phyloP scores from a whole-genome alignment of 2,329 filamentous ascomycete genomes.

The Fusarium drepaniforme region DNA sequence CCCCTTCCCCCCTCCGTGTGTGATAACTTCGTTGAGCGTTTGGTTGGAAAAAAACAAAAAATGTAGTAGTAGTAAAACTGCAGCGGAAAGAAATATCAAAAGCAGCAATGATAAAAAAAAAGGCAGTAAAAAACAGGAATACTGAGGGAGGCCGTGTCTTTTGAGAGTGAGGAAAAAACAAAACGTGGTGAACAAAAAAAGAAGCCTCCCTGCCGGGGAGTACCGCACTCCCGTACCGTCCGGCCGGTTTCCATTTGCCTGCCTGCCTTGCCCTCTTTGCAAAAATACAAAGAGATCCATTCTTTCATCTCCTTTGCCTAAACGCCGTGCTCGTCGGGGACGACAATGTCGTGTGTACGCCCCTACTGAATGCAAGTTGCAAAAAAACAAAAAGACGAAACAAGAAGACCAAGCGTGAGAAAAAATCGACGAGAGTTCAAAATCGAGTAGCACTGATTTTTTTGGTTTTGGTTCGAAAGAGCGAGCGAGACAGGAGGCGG shows the following conservation, averaged over 20 bases:
- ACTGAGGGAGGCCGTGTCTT: slow-evolving; percentile 36
- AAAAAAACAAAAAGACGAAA: slow-evolving; percentile 4
- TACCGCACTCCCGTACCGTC: slow-evolving; percentile 32
- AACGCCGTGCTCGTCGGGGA: slow-evolving; percentile 50
- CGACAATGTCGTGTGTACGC: slow-evolving; percentile 36
- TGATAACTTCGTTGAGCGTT: slow-evolving; percentile 9
- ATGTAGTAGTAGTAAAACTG: slow-evolving; percentile 25
- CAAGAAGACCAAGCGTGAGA: slow-evolving; percentile 26
- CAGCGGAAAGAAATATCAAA: slow-evolving; percentile 13
- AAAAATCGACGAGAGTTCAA: slow-evolving; percentile 32
- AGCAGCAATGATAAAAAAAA: slow-evolving; percentile 11
- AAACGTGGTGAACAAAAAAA: slow-evolving; percentile 20
- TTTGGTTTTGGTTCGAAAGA: slow-evolving; percentile 23
- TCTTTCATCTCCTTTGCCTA: slow-evolving; percentile 40
- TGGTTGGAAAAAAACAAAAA: slow-evolving; percentile 15
- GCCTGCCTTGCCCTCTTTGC: slow-evolving; percentile 22
- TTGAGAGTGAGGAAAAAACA: slow-evolving; percentile 2
- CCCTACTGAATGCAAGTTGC: slow-evolving; percentile 41
- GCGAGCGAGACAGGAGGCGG: slow-evolving; percentile 20
- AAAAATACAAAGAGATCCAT: slow-evolving; percentile 24
- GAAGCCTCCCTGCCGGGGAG: slow-evolving; percentile 22
- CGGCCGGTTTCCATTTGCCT: slow-evolving; percentile 28
- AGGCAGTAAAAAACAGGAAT: slow-evolving; percentile 26
- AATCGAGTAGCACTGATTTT: slow-evolving; percentile 34
- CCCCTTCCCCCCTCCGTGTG: neutral